Evolutionary conservation across 1,139 yeast genomes (phyloP).

Genomic region (Tardiomyces digboiensis): DNA sequence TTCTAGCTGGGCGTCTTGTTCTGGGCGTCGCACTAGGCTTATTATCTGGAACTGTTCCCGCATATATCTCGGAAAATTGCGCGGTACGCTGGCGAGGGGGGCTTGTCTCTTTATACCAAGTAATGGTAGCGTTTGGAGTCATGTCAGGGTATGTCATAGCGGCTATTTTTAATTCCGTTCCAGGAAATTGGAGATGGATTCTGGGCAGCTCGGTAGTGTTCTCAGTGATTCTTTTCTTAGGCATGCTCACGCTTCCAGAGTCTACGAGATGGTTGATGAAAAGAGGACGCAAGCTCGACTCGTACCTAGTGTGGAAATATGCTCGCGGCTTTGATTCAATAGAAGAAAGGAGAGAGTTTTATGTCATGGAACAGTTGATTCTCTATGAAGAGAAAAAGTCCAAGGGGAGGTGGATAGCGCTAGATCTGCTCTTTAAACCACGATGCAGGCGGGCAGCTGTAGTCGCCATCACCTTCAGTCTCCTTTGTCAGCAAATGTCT

Average conservation of each 20-base stretch:
- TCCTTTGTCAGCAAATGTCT: conserved; percentile 90
- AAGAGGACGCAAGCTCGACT: conserved; percentile 42
- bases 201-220: conserved; percentile 41
- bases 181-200: conserved; percentile 74
- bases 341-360: conserved; percentile 14
- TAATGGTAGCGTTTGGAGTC: conserved; percentile 82
- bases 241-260: conserved; percentile 35
- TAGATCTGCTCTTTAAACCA: not conserved
- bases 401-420: conserved; percentile 4
- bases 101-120: conserved; percentile 81
- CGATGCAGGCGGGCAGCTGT: conserved; percentile 55
- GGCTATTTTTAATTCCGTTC: conserved; percentile 46
- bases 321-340: conserved; percentile 4
- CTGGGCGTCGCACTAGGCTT: conserved; percentile 78
- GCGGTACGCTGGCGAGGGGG: conserved; percentile 74
- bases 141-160: conserved; percentile 70
- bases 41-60: conserved; percentile 76
- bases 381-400: too few relatives aligned
- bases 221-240: conserved; percentile 2
- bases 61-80: conserved; percentile 71
- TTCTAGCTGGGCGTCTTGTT: conserved; percentile 61
- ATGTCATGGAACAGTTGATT: conserved; percentile 6
- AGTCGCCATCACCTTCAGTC: conserved; percentile 82
- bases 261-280: conserved; percentile 69
- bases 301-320: conserved; percentile 23